Evolutionary conservation across 2,329 filamentous ascomycete species (phyloP).

Genomic region (Aspergillus carbonarius): DNA sequence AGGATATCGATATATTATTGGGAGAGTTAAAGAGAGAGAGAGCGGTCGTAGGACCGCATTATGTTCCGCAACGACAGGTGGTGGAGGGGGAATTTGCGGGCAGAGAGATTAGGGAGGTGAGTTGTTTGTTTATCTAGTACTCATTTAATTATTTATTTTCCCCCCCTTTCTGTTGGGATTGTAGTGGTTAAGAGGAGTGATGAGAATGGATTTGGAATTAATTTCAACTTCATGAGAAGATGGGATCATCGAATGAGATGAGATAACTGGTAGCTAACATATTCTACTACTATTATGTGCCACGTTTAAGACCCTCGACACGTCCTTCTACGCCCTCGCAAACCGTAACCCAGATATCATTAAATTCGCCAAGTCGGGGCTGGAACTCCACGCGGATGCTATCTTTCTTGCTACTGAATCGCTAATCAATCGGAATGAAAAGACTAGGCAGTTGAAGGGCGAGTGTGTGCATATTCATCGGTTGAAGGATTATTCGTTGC

Average conservation of each 20-base stretch:
- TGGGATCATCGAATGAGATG: neutral
- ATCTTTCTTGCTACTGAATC: constrained; percentile 27
- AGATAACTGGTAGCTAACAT: too few relatives aligned
- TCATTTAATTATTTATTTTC: neutral
- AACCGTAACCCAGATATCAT: constrained; percentile 29
- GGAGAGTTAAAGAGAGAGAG: constrained; percentile 12
- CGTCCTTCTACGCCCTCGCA: constrained; percentile 23
- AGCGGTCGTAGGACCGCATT: constrained; percentile 29
- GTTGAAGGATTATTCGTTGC: constrained; percentile 68
- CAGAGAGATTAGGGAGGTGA: constrained; percentile 26
- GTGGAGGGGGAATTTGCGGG: constrained; percentile 26
- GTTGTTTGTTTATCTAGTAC: constrained; percentile 10
- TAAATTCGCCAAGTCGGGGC: constrained; percentile 24
- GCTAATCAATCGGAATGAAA: constrained; percentile 15
- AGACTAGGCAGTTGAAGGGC: constrained; percentile 49
- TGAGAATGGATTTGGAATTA: too few relatives aligned
- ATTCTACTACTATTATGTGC: neutral
- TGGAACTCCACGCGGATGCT: constrained; percentile 27
- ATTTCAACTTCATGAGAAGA: too few relatives aligned
- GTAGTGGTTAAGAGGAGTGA: too few relatives aligned
- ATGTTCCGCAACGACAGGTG: constrained; percentile 32
- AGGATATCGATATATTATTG: constrained; percentile 11
- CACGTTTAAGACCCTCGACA: constrained; percentile 27
- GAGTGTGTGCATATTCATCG: constrained; percentile 80
- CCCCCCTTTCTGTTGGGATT: neutral